These are phyloP conservation scores for Xylaria arbuscula DNA, from an alignment of 2,329 filamentous ascomycete species.

Conservation along the genomic window DNA sequence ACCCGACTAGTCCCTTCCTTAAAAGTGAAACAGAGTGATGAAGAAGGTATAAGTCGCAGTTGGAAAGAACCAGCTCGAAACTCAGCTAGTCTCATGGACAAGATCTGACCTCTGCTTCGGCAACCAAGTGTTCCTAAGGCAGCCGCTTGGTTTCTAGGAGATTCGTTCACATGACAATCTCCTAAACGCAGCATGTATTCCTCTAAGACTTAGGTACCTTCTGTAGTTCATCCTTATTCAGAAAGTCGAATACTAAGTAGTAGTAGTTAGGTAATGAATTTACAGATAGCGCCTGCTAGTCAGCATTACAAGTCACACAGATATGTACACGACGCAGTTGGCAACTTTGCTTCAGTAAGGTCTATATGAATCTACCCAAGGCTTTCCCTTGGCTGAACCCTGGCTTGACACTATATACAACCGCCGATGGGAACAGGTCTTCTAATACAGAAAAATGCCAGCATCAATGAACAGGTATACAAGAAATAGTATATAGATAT, in stretches of 20 bases:
- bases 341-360: background rate
- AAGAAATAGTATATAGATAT: background rate
- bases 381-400: background rate
- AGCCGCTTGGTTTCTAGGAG: too few species aligned
- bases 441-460: background rate
- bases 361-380: background rate
- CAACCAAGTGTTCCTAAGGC: background rate
- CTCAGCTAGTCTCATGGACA: too few species aligned
- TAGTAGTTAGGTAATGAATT: too few species aligned
- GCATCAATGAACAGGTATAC: background rate
- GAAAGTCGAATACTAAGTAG: too few species aligned
- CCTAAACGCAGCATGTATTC: too few species aligned
- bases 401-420: background rate
- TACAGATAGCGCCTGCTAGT: too few species aligned
- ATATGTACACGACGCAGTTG: background rate
- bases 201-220: too few species aligned
- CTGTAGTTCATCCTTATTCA: too few species aligned
- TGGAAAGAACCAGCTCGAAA: background rate
- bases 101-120: background rate
- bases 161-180: too few species aligned
- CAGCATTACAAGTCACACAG: background rate
- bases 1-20: background rate
- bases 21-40: background rate
- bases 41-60: background rate
- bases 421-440: background rate